phyloP scores from a whole-genome alignment of 202 grass and related monocot genomes.

The Elaeis oleifera region DNA sequence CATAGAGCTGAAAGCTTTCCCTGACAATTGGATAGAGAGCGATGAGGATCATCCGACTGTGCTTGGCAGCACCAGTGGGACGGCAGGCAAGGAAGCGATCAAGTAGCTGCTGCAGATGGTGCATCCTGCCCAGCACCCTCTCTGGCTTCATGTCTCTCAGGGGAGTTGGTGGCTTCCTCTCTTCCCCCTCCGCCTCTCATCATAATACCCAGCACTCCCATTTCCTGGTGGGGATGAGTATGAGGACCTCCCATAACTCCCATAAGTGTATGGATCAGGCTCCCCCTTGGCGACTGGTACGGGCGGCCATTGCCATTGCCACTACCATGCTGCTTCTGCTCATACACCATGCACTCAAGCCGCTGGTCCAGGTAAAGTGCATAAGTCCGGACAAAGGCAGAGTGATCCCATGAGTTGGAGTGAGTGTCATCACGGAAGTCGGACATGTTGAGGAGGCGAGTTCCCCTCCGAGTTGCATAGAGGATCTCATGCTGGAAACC shows the following conservation, averaged over 20 bases:
- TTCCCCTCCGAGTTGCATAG: constrained; percentile 33
- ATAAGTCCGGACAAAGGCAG: constrained; percentile 58
- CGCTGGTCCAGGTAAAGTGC: constrained; percentile 69
- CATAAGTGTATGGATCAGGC: constrained; percentile 4
- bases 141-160: constrained; percentile 41
- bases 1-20: constrained; percentile 50
- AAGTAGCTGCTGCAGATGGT: constrained; percentile 38
- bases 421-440: constrained; percentile 82
- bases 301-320: constrained; percentile 3
- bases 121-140: constrained; percentile 27
- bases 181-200: constrained; percentile 3
- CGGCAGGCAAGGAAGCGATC: constrained; percentile 47
- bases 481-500: constrained; percentile 53
- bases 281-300: constrained; percentile 7
- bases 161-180: constrained; percentile 13
- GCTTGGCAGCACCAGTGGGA: constrained; percentile 30
- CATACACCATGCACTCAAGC: constrained; percentile 39
- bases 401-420: constrained; percentile 56
- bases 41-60: constrained; percentile 32
- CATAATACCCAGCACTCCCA: background rate
- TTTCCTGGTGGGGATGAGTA: background rate
- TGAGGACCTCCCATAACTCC: background rate
- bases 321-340: too few species aligned
- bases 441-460: constrained; percentile 36
- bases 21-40: constrained; percentile 27